Conservation (phyloP, 2,329 filamentous ascomycete genomes). For the Erysiphe pulchra region DNA sequence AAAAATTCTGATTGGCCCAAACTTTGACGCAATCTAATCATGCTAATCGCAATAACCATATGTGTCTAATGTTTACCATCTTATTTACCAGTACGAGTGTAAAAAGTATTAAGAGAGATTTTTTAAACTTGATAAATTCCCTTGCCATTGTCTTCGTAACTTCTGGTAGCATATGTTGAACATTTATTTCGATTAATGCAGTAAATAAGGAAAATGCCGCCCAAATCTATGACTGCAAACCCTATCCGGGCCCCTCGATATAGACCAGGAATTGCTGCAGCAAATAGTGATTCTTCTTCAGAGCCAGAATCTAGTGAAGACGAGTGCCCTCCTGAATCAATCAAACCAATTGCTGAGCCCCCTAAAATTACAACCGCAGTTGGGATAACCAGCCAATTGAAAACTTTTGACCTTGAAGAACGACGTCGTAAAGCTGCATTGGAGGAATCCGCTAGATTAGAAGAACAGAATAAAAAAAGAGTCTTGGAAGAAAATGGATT, state of each 20-base stretch:
- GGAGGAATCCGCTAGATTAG: slow-evolving; percentile 21
- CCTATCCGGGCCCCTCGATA: slow-evolving; percentile 58
- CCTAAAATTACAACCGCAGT: slow-evolving; percentile 30
- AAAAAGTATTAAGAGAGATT: too few species aligned
- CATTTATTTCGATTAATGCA: too few species aligned
- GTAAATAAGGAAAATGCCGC: slow-evolving; percentile 31
- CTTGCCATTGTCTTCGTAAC: too few species aligned
- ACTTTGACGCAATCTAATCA: too few species aligned
- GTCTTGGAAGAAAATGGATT: slow-evolving; percentile 32
- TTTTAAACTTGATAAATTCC: too few species aligned
- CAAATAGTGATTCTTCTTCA: slow-evolving; percentile 21
- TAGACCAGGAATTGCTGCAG: slow-evolving; percentile 54
- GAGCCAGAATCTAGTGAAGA: slow-evolving; percentile 25
- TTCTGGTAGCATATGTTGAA: too few species aligned
- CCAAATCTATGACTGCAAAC: slow-evolving; percentile 84
- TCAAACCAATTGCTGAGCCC: slow-evolving; percentile 21
- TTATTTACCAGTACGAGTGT: too few species aligned
- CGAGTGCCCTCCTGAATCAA: slow-evolving; percentile 13
- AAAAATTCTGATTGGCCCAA: too few species aligned
- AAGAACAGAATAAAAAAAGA: slow-evolving; percentile 17
- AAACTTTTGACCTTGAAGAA: slow-evolving; percentile 25
- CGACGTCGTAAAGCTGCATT: slow-evolving; percentile 20
- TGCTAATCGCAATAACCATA: too few species aligned
- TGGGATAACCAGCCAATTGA: slow-evolving; percentile 26
- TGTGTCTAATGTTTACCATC: too few species aligned